phyloP scores from a whole-genome alignment of 2,329 filamentous ascomycete genomes.

The Paradendryphiella salina region DNA sequence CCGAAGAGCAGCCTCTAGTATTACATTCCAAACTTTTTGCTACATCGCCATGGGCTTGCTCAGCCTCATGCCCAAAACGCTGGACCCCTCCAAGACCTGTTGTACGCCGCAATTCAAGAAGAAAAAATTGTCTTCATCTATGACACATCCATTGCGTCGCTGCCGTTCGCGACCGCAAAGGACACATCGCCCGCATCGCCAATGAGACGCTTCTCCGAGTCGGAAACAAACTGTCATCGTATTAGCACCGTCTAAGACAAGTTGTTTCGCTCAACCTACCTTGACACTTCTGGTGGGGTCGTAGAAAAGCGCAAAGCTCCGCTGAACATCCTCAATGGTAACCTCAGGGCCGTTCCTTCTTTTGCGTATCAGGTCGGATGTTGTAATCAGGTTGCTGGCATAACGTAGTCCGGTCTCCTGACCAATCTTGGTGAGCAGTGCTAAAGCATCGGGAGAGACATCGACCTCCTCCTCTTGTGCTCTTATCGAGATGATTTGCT shows the following conservation, averaged over 20 bases:
- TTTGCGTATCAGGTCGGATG: conserved; percentile 81
- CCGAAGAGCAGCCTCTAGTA: neutral
- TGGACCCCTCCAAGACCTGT: conserved; percentile 24
- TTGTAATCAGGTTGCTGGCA: conserved; percentile 97
- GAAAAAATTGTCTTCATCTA: conserved; percentile 36
- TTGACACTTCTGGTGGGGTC: conserved; percentile 85
- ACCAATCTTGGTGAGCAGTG: conserved; percentile 92
- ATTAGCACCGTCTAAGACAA: conserved; percentile 20
- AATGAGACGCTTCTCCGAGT: conserved; percentile 92
- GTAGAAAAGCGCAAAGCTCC: conserved; percentile 92
- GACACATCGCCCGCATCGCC: conserved; percentile 81
- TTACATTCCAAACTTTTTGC: conserved; percentile 10
- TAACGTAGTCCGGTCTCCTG: conserved; percentile 90
- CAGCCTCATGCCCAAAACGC: conserved; percentile 26
- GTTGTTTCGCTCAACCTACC: conserved; percentile 30
- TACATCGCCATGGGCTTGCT: conserved; percentile 1
- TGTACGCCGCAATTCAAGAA: conserved; percentile 26
- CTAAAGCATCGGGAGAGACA: conserved; percentile 83
- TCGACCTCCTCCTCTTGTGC: conserved; percentile 97
- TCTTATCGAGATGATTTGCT: conserved; percentile 88
- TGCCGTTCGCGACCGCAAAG: conserved; percentile 60
- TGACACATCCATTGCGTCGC: conserved; percentile 71
- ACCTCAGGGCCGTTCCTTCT: conserved; percentile 88
- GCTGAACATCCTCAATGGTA: conserved; percentile 82
- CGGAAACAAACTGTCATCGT: conserved; percentile 68